phyloP scores from a whole-genome alignment of 768 basidiomycete genomes.

The Pisolithus marmoratus region DNA sequence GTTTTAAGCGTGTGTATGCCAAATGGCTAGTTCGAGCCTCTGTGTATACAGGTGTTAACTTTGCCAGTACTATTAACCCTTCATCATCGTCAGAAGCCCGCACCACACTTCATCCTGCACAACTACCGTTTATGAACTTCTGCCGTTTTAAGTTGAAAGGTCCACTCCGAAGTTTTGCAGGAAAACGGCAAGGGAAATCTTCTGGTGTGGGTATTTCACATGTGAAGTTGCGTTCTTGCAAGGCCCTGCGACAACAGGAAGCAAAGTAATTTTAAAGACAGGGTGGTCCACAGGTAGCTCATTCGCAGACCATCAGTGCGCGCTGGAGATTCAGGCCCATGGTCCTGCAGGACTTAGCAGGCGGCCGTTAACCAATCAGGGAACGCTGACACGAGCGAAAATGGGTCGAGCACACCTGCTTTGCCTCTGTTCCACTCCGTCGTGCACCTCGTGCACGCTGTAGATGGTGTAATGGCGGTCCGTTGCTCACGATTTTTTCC shows the following conservation, averaged over 20 bases:
- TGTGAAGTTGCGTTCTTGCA: not conserved
- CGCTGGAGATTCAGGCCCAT: too few species aligned
- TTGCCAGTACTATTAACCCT: not conserved
- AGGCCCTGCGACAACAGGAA: not conserved
- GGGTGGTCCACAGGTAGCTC: too few species aligned
- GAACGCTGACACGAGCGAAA: not conserved
- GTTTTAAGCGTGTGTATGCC: not conserved
- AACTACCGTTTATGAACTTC: not conserved
- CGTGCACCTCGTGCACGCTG: not conserved
- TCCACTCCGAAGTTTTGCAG: not conserved
- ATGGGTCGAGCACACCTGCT: not conserved
- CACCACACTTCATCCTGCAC: not conserved
- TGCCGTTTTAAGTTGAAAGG: not conserved
- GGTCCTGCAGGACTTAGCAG: not conserved
- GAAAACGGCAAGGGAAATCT: not conserved
- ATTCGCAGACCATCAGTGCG: too few species aligned
- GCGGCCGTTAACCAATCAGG: not conserved
- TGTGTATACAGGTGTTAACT: not conserved
- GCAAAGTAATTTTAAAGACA: too few species aligned
- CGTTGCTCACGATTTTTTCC: not conserved
- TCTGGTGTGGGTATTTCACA: not conserved
- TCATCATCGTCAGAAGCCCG: not conserved
- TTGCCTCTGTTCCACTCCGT: not conserved
- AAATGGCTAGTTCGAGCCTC: not conserved
- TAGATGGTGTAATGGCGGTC: not conserved